Evolutionary conservation across 345 rosid species (phyloP), one percentile per base, ranked within the genome.

Genomic region (Microthlaspi erraticum): DNA sequence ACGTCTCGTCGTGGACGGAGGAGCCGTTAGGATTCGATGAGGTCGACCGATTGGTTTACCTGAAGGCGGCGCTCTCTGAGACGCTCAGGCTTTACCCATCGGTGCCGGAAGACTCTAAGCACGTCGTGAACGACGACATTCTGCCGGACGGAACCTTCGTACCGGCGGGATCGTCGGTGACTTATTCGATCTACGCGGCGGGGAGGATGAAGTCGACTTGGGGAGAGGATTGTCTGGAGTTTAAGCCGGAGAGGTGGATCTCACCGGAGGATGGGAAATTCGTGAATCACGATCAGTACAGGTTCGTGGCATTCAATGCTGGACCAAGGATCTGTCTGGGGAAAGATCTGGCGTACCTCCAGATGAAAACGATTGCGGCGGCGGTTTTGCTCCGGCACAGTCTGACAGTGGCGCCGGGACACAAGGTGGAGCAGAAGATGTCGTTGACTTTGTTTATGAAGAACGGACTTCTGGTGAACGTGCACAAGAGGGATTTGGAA

Each of bases 341-440:
- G 66, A 91, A 88, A 75, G 93, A 87, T 29, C 49, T 94, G 54
- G 99, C 97, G 7, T 94, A 91, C 56, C 78, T 91, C 20, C 96
- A 89, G 68, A 94, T 94, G 99, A 94, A 91, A 56, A 85, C 97
- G 44, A 83, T 91, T 19, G 96, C 89, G 10, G 89, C 93, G 57
- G 96, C 96, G 37, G 85, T 83, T 16, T 55, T 94, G 37, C 75
- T 89, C 69, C 74, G 93, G 72, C 91, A 94, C 70, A 79, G 81
- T 37, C 66, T 94, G 72, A 74, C 86, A 78, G 72, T 88, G 71
- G 88, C 77, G 53, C 31, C 80, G 12, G 97, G 97, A n/a, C 95
- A 89, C 42, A 83, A 78, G 78, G 93, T 94, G 79, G 95, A 89
- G 93, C 99, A 93, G 83, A 93, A 93, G 81, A 93, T 93, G 96